These are phyloP conservation scores for Arachis stenosperma DNA, from an alignment of 306 rosid species.

Conservation along the genomic window DNA sequence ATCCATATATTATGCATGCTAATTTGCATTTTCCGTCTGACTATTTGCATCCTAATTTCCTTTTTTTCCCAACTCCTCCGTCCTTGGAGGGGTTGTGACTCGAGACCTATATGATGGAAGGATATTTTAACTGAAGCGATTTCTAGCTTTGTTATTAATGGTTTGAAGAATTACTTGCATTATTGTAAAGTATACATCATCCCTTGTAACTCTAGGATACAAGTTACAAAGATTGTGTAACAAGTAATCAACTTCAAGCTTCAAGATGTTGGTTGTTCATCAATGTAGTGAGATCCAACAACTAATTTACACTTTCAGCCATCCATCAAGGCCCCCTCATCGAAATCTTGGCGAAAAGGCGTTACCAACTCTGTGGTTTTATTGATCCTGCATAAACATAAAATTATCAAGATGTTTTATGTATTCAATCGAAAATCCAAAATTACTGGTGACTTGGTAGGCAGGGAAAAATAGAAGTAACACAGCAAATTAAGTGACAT, in stretches of 20 bases:
- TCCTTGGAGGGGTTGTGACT: too few relatives aligned
- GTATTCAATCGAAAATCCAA: neutral
- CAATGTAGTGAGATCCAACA: constrained; percentile 21
- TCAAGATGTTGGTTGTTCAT: constrained; percentile 27
- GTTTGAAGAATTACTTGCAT: constrained; percentile 26
- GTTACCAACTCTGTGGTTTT: constrained; percentile 29
- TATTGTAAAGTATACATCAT: constrained; percentile 12
- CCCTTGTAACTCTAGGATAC: constrained; percentile 13
- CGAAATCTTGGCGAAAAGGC: constrained; percentile 21
- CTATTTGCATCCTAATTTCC: neutral
- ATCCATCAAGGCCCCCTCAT: constrained; percentile 25
- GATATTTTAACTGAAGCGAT: constrained; percentile 21
- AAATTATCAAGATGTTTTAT: constrained; percentile 19
- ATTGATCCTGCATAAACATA: constrained; percentile 57
- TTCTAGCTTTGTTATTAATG: constrained; percentile 28
- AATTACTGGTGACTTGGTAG: constrained; percentile 1
- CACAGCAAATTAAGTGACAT: neutral
- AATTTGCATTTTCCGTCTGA: neutral
- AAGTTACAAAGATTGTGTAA: constrained; percentile 30
- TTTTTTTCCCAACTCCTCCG: neutral
- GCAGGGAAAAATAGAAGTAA: constrained; percentile 9
- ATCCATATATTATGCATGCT: neutral
- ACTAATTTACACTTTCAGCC: constrained; percentile 9
- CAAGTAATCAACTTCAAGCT: constrained; percentile 27
- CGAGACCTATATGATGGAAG: too few relatives aligned